Evolutionary conservation across 768 basidiomycete genomes (phyloP).

Genomic region (Podaxis sp.): DNA sequence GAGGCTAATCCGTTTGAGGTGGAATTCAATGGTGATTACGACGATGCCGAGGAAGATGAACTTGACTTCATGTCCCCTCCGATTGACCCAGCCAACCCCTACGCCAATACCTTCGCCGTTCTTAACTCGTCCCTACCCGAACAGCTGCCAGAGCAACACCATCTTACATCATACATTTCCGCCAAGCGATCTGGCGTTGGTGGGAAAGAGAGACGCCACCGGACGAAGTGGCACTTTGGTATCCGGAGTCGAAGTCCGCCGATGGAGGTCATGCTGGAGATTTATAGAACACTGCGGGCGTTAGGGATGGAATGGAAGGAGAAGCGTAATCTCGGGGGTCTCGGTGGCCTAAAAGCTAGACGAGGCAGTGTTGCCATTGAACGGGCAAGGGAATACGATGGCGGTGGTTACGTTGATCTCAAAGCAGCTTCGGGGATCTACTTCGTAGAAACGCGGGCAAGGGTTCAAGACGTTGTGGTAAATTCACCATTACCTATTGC

Average conservation of each 20-base stretch:
- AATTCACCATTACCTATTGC: slow-evolving; percentile 27
- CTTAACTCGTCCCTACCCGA: slow-evolving; percentile 83
- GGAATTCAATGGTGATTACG: slow-evolving; percentile 67
- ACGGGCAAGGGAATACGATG: slow-evolving; percentile 62
- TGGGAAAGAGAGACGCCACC: slow-evolving; percentile 67
- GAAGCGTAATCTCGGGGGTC: slow-evolving; percentile 75
- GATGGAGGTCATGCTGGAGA: slow-evolving; percentile 99
- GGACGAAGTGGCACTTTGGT: slow-evolving; percentile 97
- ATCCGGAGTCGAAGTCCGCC: slow-evolving; percentile 93
- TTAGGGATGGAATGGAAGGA: slow-evolving; percentile 98
- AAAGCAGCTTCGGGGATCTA: slow-evolving; percentile 78
- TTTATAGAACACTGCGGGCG: slow-evolving; percentile 87
- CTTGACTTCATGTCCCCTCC: slow-evolving; percentile 30
- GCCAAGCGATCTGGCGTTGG: slow-evolving; percentile 46
- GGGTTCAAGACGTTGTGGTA: slow-evolving; percentile 92
- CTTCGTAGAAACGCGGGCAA: slow-evolving; percentile 90
- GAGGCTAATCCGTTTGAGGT: slow-evolving; percentile 81
- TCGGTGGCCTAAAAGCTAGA: slow-evolving; percentile 53
- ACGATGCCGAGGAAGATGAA: slow-evolving; percentile 42
- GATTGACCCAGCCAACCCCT: slow-evolving; percentile 15
- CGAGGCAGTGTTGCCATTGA: slow-evolving; percentile 48
- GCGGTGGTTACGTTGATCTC: slow-evolving; percentile 58
- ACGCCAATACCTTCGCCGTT: slow-evolving; percentile 53
- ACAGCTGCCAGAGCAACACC: slow-evolving; percentile 60
- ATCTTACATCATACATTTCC: slow-evolving; percentile 66